Percentiles rank a stretch among this genome's conserved stretches.
Evolutionary conservation across 2,329 filamentous ascomycete genomes (phyloP).

Genomic region (Penicillium sp.): DNA sequence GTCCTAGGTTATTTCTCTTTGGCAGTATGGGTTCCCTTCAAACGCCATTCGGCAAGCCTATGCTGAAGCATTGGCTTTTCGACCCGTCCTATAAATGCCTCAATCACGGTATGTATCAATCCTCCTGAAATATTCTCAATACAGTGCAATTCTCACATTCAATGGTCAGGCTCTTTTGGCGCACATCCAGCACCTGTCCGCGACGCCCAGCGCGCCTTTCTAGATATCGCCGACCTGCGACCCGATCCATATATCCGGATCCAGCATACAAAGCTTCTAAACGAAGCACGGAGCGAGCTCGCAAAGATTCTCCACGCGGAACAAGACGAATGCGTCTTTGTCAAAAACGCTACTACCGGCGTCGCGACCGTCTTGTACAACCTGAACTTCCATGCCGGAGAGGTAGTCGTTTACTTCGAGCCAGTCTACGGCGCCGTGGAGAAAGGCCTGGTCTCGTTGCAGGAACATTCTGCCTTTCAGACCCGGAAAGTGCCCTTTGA

Average conservation of each 20-base stretch:
- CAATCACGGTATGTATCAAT: slow-evolving; percentile 68
- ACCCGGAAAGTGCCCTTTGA: slow-evolving; percentile 59
- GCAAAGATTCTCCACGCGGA: slow-evolving; percentile 68
- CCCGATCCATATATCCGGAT: slow-evolving; percentile 79
- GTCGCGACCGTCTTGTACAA: slow-evolving; percentile 77
- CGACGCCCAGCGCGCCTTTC: slow-evolving; percentile 62
- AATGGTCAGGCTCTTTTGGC: slow-evolving; percentile 67
- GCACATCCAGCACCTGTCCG: slow-evolving; percentile 67
- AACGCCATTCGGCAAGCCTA: slow-evolving; percentile 53
- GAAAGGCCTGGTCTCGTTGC: slow-evolving; percentile 70
- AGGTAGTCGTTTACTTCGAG: slow-evolving; percentile 74
- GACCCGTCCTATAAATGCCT: slow-evolving; percentile 69
- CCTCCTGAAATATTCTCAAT: fast-evolving
- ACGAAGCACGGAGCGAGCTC: slow-evolving; percentile 64
- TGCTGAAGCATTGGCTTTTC: slow-evolving; percentile 69
- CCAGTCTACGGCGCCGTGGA: slow-evolving; percentile 79
- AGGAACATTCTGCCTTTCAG: slow-evolving; percentile 63
- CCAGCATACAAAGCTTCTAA: slow-evolving; percentile 62
- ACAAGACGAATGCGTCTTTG: slow-evolving; percentile 68
- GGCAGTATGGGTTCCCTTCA: neutral
- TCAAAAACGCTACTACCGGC: slow-evolving; percentile 74
- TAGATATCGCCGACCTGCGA: slow-evolving; percentile 64
- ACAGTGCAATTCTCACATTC: neutral
- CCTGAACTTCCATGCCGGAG: slow-evolving; percentile 66
- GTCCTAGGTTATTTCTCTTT: neutral